Base-by-base conservation (phyloP, 371 early-diverging fungal genomes). In the Mucor irregularis region DNA sequence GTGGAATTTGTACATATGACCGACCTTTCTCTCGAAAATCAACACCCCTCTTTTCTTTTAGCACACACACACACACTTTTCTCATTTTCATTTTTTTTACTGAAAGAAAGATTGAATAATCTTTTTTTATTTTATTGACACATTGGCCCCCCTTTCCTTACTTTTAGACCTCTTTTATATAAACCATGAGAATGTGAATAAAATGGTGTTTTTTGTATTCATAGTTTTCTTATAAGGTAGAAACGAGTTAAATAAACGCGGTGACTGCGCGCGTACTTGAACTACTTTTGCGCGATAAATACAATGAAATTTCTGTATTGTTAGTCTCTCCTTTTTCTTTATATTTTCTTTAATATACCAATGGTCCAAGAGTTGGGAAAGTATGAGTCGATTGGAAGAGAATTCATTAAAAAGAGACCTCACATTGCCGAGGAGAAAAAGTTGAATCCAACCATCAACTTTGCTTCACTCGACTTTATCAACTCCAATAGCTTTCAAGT, bases 361-460 rank as follows among this genome's bases (percentile, higher is more conserved):
- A 64, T 64, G 64, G 17, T 64, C 4, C 33, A 25, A 24, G 51
- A 59, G 17, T 14, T 55, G 40, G 60, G 42, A 8, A 30, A 38
- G 19, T 64, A 50, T 30, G 56, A 64, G n/a, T 55, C 64, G 1
- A 50, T 34, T 51, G 64, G 64, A n/a, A 51, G 59, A 19, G 11
- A 17, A 1, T 54, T 43, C 30, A 14, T 64, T 7, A 38, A 49
- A 24, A 16, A 49, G 9, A 38, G 22, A 2, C 6, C 43, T 14
- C 55, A 55, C 29, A 11, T 58, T 11, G 45, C 38, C 13, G 39
- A 58, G 29, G 47, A 51, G 3, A n/a, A n/a, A n/a, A n/a, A n/a
- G n/a, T n/a, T n/a, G n/a, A n/a, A n/a, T n/a, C n/a, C 49, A 37
- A 28, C 31, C 7, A 5, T 42, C 16, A 11, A 21, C 29, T 24